Evolutionary conservation across 2,329 filamentous ascomycete species (phyloP).

Genomic region (Pestalotiopsis fici): DNA sequence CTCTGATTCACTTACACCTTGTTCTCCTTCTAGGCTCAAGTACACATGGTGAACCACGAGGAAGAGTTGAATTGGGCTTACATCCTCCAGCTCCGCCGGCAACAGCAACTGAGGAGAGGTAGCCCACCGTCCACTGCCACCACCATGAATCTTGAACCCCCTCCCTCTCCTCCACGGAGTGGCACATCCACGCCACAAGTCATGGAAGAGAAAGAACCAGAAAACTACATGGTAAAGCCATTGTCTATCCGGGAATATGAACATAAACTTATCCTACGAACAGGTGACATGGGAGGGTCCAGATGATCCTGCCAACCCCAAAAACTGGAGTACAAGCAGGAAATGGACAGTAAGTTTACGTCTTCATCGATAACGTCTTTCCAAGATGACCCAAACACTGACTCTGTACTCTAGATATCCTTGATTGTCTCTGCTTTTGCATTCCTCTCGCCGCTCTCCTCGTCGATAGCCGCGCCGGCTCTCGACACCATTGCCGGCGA

Average conservation of each 20-base stretch:
- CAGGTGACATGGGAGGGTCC: conserved; percentile 46
- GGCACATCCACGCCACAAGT: not conserved
- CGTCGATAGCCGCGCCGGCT: conserved; percentile 51
- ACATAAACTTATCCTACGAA: not conserved
- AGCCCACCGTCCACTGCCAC: not conserved
- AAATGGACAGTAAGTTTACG: conserved; percentile 27
- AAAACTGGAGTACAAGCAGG: conserved; percentile 45
- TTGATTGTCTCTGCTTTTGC: conserved; percentile 41
- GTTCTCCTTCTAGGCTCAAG: not conserved
- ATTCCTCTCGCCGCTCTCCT: conserved; percentile 58
- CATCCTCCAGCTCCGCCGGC: not conserved
- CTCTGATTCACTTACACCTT: not conserved
- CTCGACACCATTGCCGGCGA: conserved; percentile 43
- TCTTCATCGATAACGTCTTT: not conserved
- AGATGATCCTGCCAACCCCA: conserved; percentile 40
- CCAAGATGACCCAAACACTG: not conserved
- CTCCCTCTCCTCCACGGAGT: not conserved
- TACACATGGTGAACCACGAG: not conserved
- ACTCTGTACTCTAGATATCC: conserved; percentile 20
- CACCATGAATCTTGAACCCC: not conserved
- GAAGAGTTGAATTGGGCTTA: not conserved
- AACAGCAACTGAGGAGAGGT: not conserved
- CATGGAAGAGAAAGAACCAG: not conserved
- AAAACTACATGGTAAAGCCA: not conserved
- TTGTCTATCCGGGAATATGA: not conserved